Base-by-base conservation (phyloP, 2,329 filamentous ascomycete species). In the Coniochaeta hoffmannii region DNA sequence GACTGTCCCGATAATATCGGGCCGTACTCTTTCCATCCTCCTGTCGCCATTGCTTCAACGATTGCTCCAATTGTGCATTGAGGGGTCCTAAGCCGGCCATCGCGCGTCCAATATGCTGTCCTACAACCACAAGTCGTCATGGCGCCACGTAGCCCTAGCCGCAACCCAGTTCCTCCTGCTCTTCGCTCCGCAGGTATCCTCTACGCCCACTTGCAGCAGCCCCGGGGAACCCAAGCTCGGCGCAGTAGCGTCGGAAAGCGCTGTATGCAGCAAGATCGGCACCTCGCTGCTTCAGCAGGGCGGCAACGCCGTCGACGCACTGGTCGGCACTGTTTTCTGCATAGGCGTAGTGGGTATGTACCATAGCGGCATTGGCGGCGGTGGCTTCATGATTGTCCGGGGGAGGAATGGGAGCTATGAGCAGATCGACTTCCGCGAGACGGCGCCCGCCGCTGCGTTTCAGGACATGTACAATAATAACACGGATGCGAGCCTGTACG, bases 371-470 rank as follows among this genome's bases (percentile, higher is more conserved):
- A 82, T 93, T 56, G 88, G 87, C 6, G 89, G 90, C 3, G 89
- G 89, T 14, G 89, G 90, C 1, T 94, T 94, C 69, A 82, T 88
- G 78, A 75, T 91, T 2, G 77, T 92, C n/a, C 79, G 86, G 58
- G 72, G 76, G 2, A 70, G 79, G 5, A 79, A 88, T 59, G 86
- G 86, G 5, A 72, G 73, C 9, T 93, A 90, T 65, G 89, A 95
- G 63, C 88, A 84, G 60, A 83, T 96, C 60, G 90, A 96, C 67
- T 96, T 94, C 68, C 79, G 91, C 15, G 91, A 96, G 69, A 89
- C 83, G 0, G 91, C 91, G 0, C 90, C 91, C 1, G 88, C 86
- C 0, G 88, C 89, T 1, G 86, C 89, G 0, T 88, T 80, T 59
- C 76, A 92, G 68, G 81, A 90, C 61, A 96, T 96, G 91, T 96